Conservation (phyloP, 1,284 basidiomycete species). For the Melampsora abietis-canadensis region DNA sequence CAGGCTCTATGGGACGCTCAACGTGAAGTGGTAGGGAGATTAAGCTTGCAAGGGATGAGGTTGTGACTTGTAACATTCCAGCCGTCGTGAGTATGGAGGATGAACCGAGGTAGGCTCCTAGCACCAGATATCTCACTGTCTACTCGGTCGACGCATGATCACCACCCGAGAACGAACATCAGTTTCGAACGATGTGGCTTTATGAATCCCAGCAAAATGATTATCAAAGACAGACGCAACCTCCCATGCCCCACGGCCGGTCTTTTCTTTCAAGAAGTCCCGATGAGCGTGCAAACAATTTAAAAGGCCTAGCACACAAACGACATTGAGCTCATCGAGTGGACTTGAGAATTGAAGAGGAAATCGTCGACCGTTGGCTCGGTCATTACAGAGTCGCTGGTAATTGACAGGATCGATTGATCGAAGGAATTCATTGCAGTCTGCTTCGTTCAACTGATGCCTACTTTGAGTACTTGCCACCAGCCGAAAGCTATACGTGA, state of each 20-base stretch:
- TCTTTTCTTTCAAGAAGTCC: conserved; percentile 20
- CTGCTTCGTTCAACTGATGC: neutral
- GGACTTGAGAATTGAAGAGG: conserved; percentile 38
- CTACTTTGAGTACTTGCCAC: neutral
- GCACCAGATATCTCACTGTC: conserved; percentile 33
- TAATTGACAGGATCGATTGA: neutral
- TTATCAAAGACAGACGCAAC: conserved; percentile 10
- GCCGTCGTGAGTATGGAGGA: conserved; percentile 13
- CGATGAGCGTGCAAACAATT: conserved; percentile 26
- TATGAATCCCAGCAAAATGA: neutral
- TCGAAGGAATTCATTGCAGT: neutral
- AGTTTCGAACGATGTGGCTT: neutral
- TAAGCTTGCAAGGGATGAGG: conserved; percentile 14
- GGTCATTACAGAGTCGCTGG: neutral
- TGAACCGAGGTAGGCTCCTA: conserved; percentile 22
- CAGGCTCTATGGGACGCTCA: conserved; percentile 24
- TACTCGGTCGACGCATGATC: conserved; percentile 4
- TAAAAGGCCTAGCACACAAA: conserved; percentile 19
- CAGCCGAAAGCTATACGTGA: neutral
- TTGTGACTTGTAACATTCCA: conserved; percentile 34
- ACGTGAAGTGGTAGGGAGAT: conserved; percentile 33
- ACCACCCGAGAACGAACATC: too few relatives aligned
- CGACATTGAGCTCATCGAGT: conserved; percentile 33
- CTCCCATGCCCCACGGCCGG: conserved; percentile 34
- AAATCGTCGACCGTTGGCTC: conserved; percentile 11